Conservation (phyloP, 148 eudicot species). For the Diospyros lotus region DNA sequence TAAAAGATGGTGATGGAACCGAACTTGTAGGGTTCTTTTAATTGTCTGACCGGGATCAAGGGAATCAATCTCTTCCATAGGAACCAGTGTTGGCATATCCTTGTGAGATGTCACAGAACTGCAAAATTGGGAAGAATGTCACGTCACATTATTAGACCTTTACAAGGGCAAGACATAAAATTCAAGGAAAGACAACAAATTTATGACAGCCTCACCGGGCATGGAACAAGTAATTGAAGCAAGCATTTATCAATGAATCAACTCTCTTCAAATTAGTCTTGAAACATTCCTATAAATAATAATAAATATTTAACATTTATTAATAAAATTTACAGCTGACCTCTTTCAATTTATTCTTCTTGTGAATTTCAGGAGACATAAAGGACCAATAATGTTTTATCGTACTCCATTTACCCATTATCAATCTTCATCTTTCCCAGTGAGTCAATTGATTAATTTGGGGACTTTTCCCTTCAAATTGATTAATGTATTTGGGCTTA, state of each 20-base stretch:
- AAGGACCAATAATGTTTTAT: too few species aligned
- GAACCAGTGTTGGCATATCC: slow-evolving; percentile 61
- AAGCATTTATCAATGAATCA: background rate
- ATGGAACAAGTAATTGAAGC: background rate
- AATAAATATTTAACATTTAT: too few species aligned
- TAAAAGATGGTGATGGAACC: slow-evolving; percentile 88
- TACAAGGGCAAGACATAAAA: background rate
- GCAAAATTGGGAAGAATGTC: slow-evolving; percentile 22
- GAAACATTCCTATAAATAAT: too few species aligned
- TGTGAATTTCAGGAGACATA: too few species aligned
- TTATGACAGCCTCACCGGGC: background rate
- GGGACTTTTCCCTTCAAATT: background rate
- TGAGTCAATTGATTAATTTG: too few species aligned
- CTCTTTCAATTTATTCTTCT: too few species aligned
- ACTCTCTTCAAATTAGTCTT: too few species aligned
- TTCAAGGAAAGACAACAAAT: background rate
- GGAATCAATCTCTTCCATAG: slow-evolving; percentile 63
- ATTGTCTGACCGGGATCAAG: slow-evolving; percentile 64
- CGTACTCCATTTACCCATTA: too few species aligned
- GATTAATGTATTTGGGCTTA: background rate
- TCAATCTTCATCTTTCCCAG: too few species aligned
- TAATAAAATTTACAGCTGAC: too few species aligned
- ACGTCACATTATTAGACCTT: background rate
- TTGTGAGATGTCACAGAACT: slow-evolving; percentile 39
- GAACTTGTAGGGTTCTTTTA: slow-evolving; percentile 63